Percentiles rank a stretch among this genome's conserved stretches.
These are phyloP conservation scores for Saccharomyces paradoxus DNA, from an alignment of 805 yeast genomes.

Conservation along the genomic window DNA sequence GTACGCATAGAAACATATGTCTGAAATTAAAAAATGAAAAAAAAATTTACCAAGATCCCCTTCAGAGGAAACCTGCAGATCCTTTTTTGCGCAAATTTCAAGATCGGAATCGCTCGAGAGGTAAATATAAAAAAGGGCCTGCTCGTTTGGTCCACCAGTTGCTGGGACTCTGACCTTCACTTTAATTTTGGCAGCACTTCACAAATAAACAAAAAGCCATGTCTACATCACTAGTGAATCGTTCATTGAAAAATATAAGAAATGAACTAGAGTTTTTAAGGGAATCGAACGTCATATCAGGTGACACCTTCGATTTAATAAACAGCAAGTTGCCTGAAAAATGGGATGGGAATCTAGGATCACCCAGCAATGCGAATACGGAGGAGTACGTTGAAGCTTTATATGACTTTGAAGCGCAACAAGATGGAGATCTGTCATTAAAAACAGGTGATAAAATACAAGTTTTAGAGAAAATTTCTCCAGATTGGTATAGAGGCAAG, in stretches of 20 bases:
- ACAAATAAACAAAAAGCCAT: slow-evolving; percentile 8
- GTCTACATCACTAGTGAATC: slow-evolving; percentile 56
- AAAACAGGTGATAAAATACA: slow-evolving; percentile 59
- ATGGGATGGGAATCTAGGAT: slow-evolving; percentile 16
- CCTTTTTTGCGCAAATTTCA: background rate
- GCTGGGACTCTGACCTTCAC: background rate
- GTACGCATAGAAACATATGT: background rate
- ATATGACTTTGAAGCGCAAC: slow-evolving; percentile 68
- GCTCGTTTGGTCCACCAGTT: background rate
- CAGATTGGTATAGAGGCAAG: slow-evolving; percentile 88
- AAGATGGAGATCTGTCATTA: slow-evolving; percentile 63
- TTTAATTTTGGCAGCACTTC: background rate
- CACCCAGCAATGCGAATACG: background rate
- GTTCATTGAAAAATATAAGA: slow-evolving; percentile 66
- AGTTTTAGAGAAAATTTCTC: slow-evolving; percentile 63
- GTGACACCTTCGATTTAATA: slow-evolving; percentile 44
- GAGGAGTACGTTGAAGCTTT: slow-evolving; percentile 55
- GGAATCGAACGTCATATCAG: slow-evolving; percentile 63
- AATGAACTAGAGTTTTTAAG: slow-evolving; percentile 68
- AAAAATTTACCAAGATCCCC: background rate
- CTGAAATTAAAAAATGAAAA: background rate
- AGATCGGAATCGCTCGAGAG: background rate
- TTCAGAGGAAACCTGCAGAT: background rate
- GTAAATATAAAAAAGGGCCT: background rate
- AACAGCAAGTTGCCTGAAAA: slow-evolving; percentile 45